Conservation (phyloP, 768 basidiomycete genomes). For the Cystofilobasidium bisporidii region DNA sequence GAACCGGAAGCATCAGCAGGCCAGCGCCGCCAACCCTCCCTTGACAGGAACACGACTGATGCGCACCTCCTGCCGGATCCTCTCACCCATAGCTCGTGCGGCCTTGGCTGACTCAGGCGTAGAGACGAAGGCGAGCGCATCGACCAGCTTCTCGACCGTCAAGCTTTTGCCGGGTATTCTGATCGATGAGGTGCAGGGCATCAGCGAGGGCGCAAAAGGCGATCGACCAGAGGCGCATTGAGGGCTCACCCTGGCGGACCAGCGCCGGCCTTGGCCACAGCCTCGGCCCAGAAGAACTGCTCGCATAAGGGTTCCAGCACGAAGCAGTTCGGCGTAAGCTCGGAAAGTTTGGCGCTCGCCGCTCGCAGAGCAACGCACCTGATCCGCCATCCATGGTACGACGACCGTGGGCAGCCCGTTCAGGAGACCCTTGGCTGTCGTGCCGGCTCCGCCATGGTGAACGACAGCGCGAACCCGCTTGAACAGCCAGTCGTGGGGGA, state of each 20-base stretch:
- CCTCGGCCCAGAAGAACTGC: constrained; percentile 45
- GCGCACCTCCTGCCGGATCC: constrained; percentile 49
- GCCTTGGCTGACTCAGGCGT: constrained; percentile 47
- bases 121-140: constrained; percentile 49
- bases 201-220: neutral
- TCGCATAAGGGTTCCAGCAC: constrained; percentile 35
- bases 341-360: too few species aligned
- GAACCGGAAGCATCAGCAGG: neutral
- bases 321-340: too few species aligned
- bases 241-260: constrained; percentile 47
- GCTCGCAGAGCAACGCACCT: too few species aligned
- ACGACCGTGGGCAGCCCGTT: constrained; percentile 55
- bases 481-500: constrained; percentile 64
- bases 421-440: constrained; percentile 54
- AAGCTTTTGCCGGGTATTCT: constrained; percentile 47
- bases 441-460: constrained; percentile 59
- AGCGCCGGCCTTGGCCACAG: constrained; percentile 55
- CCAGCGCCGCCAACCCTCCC: too few species aligned
- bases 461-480: constrained; percentile 51
- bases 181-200: neutral
- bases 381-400: constrained; percentile 61
- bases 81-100: constrained; percentile 47
- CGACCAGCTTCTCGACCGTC: constrained; percentile 46
- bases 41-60: too few species aligned
- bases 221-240: neutral